Evolutionary conservation across 2,329 filamentous ascomycete genomes (phyloP).

Genomic region (Fusarium tricinctum): DNA sequence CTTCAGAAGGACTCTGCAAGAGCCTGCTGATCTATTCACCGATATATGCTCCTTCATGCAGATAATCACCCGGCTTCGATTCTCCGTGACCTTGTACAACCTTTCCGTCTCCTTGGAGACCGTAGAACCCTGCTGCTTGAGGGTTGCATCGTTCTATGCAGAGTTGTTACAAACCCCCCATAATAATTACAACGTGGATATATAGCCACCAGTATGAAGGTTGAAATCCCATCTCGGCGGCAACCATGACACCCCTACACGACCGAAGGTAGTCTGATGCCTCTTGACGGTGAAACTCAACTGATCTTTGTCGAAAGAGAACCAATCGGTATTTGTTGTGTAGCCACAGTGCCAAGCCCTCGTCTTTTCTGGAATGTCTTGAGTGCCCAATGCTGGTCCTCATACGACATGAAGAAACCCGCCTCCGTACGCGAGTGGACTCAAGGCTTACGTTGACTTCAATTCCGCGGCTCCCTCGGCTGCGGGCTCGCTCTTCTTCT

Average conservation of each 20-base stretch:
- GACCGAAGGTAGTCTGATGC: not conserved
- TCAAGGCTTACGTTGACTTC: conserved; percentile 39
- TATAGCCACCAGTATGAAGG: not conserved
- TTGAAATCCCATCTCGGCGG: conserved; percentile 14
- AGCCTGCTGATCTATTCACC: conserved; percentile 23
- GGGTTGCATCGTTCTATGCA: conserved; percentile 11
- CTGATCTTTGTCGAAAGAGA: conserved; percentile 1
- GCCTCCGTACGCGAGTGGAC: conserved; percentile 15
- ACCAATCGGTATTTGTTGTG: conserved; percentile 20
- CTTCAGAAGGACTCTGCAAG: conserved; percentile 16
- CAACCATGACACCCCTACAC: not conserved
- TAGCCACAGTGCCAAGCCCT: conserved; percentile 10
- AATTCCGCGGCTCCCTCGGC: conserved; percentile 37
- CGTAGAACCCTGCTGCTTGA: conserved; percentile 27
- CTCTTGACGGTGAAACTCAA: not conserved
- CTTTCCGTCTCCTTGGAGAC: conserved; percentile 20
- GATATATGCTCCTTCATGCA: conserved; percentile 18
- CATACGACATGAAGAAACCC: conserved; percentile 26
- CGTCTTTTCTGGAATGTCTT: conserved; percentile 20
- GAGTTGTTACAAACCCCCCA: conserved; percentile 22
- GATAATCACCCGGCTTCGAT: conserved; percentile 12
- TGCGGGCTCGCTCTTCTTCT: conserved; percentile 34
- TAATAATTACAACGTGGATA: conserved; percentile 9
- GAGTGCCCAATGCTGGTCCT: conserved; percentile 17
- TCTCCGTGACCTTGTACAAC: conserved; percentile 19